Conservation (phyloP, 164 flowering plant genomes). For the Berberis vulgaris region DNA sequence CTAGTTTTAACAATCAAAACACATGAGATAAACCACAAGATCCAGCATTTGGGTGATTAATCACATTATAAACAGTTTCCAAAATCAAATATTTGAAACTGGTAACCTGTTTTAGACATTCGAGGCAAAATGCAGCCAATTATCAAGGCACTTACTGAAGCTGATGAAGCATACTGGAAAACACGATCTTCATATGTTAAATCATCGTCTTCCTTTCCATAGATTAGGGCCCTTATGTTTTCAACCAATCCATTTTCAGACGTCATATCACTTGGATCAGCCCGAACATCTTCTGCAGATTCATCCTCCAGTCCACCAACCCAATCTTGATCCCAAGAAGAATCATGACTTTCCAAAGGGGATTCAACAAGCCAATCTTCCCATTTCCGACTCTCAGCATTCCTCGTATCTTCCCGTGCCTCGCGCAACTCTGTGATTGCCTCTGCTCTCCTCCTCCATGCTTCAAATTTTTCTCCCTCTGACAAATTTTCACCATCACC, state of each 20-base stretch:
- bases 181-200: conserved; percentile 89
- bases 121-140: too few relatives aligned
- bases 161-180: conserved; percentile 72
- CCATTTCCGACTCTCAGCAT: conserved; percentile 76
- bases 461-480: conserved; percentile 74
- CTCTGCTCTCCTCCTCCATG: conserved; percentile 95
- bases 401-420: conserved; percentile 70
- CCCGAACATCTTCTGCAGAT: conserved; percentile 15
- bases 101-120: too few relatives aligned
- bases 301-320: conserved; percentile 20
- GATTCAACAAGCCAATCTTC: conserved; percentile 83
- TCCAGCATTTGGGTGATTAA: too few relatives aligned
- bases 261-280: conserved; percentile 24
- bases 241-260: conserved; percentile 48
- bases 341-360: conserved; percentile 10
- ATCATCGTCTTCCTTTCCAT: conserved; percentile 68
- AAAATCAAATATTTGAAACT: too few relatives aligned
- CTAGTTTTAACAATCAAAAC: neutral
- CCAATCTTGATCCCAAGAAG: conserved; percentile 33
- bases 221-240: conserved; percentile 42
- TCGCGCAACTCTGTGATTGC: conserved; percentile 85
- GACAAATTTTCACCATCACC: conserved; percentile 31
- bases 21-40: too few relatives aligned
- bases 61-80: too few relatives aligned
- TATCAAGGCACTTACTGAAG: conserved; percentile 44